Evolutionary conservation across 345 rosid genomes (phyloP).

Genomic region (Camelina sativa): DNA sequence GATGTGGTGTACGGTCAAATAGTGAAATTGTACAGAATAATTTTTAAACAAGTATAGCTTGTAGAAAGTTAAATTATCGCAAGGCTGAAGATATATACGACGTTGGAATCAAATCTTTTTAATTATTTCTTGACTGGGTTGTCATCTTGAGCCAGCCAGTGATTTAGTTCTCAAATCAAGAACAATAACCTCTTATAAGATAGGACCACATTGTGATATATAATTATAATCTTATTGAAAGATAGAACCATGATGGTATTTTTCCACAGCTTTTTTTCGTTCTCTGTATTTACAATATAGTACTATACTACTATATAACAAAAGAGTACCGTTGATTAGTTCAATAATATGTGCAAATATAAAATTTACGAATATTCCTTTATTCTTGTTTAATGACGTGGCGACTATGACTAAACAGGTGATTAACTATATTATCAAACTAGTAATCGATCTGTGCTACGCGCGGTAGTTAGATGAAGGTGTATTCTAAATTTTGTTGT

Average conservation of each 20-base stretch:
- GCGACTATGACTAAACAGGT: conserved; percentile 46
- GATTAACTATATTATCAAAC: conserved; percentile 37
- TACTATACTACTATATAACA: background rate
- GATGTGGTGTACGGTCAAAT: conserved; percentile 24
- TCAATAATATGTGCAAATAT: conserved; percentile 12
- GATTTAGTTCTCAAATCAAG: background rate
- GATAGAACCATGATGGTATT: conserved; percentile 23
- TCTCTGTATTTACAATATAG: background rate
- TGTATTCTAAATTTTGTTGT: no score
- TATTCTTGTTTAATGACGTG: conserved; percentile 38
- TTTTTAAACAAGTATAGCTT: background rate
- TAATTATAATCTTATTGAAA: no score
- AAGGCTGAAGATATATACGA: conserved; percentile 11
- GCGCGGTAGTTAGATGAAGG: no score
- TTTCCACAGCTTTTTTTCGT: conserved; percentile 16
- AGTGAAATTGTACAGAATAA: conserved; percentile 21
- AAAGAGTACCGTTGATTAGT: conserved; percentile 37
- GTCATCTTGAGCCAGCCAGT: background rate
- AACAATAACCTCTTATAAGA: background rate
- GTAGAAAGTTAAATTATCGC: conserved; percentile 11
- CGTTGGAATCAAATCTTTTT: conserved; percentile 27
- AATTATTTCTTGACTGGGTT: conserved; percentile 14
- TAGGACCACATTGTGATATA: no score
- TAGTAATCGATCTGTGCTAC: no score
- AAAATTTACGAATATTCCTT: conserved; percentile 37